A percentile compares a stretch with the other conserved stretches of the same genome.
These are phyloP conservation scores for Schizosaccharomyces pombe DNA, from an alignment of 805 yeast genomes.

Conservation along the genomic window DNA sequence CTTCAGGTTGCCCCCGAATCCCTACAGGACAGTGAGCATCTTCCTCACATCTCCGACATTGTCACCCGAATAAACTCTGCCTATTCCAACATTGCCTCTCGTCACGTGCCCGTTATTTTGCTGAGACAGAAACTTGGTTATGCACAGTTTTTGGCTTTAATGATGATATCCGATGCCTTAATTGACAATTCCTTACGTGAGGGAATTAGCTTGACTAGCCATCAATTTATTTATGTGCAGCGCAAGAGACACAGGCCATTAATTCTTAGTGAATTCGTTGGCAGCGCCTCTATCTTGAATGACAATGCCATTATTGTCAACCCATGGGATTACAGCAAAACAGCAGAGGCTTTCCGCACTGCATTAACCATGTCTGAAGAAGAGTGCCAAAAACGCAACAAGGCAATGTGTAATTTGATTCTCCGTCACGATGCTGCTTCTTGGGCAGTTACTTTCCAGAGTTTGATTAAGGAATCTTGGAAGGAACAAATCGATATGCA, in stretches of 20 bases:
- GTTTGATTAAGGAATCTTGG: constrained; percentile 31
- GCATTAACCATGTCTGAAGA: constrained; percentile 42
- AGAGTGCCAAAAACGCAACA: constrained; percentile 43
- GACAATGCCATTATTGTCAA: constrained; percentile 55
- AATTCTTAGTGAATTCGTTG: constrained; percentile 78
- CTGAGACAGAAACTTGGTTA: constrained; percentile 74
- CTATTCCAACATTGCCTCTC: constrained; percentile 41
- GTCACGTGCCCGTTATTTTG: constrained; percentile 58
- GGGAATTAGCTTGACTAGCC: constrained; percentile 91
- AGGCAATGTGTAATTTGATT: constrained; percentile 33
- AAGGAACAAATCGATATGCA: constrained; percentile 17
- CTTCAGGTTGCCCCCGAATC: constrained; percentile 58
- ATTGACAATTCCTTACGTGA: constrained; percentile 82
- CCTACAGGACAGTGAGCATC: constrained; percentile 31
- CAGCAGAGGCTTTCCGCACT: constrained; percentile 34
- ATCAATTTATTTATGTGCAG: constrained; percentile 69
- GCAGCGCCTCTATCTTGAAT: constrained; percentile 59
- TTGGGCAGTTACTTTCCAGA: constrained; percentile 45
- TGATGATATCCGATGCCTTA: constrained; percentile 67
- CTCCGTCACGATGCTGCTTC: constrained; percentile 41
- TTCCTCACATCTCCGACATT: constrained; percentile 47
- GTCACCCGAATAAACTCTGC: constrained; percentile 64
- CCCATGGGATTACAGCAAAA: constrained; percentile 65
- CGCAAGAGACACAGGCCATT: constrained; percentile 34
- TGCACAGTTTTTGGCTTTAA: constrained; percentile 68